These are phyloP conservation scores for Patellaria atrata DNA, from an alignment of 495 filamentous ascomycete species.

Conservation along the genomic window DNA sequence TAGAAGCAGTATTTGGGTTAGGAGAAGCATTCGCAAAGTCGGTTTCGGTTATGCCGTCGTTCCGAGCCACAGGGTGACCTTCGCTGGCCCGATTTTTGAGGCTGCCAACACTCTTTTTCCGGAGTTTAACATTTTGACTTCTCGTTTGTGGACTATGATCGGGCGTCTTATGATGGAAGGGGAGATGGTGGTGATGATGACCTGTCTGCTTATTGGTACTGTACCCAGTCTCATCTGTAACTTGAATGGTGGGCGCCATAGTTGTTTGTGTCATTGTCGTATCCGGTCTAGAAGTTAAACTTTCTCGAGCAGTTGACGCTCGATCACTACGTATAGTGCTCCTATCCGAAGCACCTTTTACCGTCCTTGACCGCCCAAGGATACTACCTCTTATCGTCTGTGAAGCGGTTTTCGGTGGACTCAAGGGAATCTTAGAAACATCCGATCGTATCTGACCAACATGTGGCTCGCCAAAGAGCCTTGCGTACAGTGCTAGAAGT, in stretches of 20 bases:
- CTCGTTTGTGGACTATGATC: constrained; percentile 5
- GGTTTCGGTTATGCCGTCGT: no score
- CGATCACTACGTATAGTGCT: constrained; percentile 9
- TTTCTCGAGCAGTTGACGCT: constrained; percentile 10
- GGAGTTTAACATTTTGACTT: constrained; percentile 12
- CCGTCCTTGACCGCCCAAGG: constrained; percentile 41
- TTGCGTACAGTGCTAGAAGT: constrained; percentile 63
- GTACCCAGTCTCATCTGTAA: constrained; percentile 27
- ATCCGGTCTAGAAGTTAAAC: constrained; percentile 15
- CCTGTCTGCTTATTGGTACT: constrained; percentile 13
- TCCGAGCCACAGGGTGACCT: no score
- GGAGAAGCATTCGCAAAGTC: constrained; percentile 2
- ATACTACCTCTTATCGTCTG: constrained; percentile 65
- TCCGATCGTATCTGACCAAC: constrained; percentile 19
- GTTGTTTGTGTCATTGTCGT: constrained; percentile 18
- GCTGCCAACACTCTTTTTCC: constrained; percentile 16
- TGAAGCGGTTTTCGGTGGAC: constrained; percentile 42
- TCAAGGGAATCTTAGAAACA: constrained; percentile 13
- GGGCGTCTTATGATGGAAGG: constrained; percentile 18
- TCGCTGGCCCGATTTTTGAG: constrained; percentile 8
- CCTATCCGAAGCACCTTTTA: no score
- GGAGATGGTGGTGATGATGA: constrained; percentile 18
- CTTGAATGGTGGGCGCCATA: constrained; percentile 23
- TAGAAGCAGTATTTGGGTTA: constrained; percentile 10
- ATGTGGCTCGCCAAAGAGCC: constrained; percentile 52